Evolutionary conservation across 306 rosid genomes (phyloP).

Genomic region (Cicer bijugum): DNA sequence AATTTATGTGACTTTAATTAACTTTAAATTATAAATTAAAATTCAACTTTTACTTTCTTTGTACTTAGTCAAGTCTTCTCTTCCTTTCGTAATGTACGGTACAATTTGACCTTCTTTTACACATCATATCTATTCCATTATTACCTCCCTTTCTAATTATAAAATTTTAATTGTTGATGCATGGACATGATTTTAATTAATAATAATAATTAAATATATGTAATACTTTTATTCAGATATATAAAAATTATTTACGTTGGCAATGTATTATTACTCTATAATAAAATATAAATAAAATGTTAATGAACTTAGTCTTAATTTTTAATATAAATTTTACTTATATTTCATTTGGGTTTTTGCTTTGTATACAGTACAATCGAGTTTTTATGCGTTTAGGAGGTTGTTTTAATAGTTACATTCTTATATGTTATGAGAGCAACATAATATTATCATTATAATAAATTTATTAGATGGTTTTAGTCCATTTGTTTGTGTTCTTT

Average conservation of each 20-base stretch:
- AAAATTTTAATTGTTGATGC: no score
- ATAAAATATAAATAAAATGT: no score
- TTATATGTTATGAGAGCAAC: background rate
- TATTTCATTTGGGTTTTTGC: constrained; percentile 3
- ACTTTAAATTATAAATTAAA: constrained; percentile 31
- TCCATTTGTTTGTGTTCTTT: background rate
- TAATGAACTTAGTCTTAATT: no score
- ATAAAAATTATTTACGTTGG: no score
- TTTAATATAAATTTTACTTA: no score
- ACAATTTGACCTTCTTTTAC: no score
- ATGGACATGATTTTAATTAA: no score
- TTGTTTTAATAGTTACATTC: constrained; percentile 15
- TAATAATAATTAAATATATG: no score
- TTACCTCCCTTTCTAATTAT: no score
- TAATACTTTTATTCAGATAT: no score
- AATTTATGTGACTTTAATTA: constrained; percentile 50
- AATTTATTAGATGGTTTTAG: constrained; percentile 1
- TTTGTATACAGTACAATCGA: background rate
- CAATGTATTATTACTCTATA: no score
- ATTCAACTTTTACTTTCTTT: background rate
- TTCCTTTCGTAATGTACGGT: background rate
- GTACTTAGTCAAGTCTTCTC: constrained; percentile 32
- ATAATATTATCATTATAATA: background rate
- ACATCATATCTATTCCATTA: no score
- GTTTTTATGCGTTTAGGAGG: background rate